These are phyloP conservation scores for Starmerella bacillaris DNA, from an alignment of 805 yeast genomes.

Conservation along the genomic window DNA sequence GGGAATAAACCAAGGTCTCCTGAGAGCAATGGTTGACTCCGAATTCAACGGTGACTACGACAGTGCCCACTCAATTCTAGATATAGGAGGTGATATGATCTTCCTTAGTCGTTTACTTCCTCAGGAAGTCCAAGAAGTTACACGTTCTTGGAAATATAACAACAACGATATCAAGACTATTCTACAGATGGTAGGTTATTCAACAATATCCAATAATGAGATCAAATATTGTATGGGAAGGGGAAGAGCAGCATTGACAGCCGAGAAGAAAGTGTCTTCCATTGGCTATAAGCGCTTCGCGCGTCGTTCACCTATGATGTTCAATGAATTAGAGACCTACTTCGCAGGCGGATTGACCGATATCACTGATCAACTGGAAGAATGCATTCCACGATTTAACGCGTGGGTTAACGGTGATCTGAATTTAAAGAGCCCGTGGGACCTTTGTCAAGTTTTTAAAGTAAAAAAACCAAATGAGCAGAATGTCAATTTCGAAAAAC, in stretches of 20 bases:
- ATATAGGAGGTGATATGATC: conserved; percentile 45
- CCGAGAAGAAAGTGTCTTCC: conserved; percentile 27
- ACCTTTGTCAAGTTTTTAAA: conserved; percentile 21
- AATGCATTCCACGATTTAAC: conserved; percentile 26
- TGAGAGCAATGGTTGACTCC: conserved; percentile 31
- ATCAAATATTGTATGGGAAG: conserved; percentile 32
- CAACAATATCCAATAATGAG: conserved; percentile 2
- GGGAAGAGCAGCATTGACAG: conserved; percentile 35
- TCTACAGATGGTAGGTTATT: conserved; percentile 23
- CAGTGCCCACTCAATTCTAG: conserved; percentile 36
- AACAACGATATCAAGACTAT: conserved; percentile 28
- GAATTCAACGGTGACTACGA: conserved; percentile 37
- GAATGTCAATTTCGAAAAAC: neutral
- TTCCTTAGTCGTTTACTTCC: conserved; percentile 28
- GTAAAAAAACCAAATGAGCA: neutral
- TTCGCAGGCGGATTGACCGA: conserved; percentile 38
- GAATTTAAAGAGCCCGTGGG: conserved; percentile 18
- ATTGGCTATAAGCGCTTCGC: conserved; percentile 23
- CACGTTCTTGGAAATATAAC: conserved; percentile 26
- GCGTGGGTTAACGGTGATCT: conserved; percentile 27
- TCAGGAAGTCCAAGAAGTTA: conserved; percentile 17
- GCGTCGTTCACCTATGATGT: conserved; percentile 29
- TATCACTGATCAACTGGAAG: conserved; percentile 25
- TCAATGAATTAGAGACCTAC: conserved; percentile 30
- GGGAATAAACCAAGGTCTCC: conserved; percentile 36